Evolutionary conservation across 208 protist genomes (phyloP), one percentile per base, ranked within the genome.

Genomic region (Angomonas ambiguus): DNA sequence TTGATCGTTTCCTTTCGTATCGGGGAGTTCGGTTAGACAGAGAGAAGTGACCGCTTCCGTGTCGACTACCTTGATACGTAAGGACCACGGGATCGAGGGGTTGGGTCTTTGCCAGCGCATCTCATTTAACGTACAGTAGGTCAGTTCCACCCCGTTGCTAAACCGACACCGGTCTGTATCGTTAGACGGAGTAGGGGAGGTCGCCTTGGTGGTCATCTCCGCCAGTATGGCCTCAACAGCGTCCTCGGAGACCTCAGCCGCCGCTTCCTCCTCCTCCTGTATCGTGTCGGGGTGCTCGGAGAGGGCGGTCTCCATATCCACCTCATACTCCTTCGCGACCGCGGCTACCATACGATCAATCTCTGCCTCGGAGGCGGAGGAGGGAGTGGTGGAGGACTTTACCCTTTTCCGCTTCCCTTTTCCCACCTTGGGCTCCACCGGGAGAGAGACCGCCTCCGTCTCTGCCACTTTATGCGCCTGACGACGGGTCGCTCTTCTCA

Each of bases 51-150:
- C 51, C 0, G 33, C 22, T 34, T 71, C 60, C 11, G 49, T 64
- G 2, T 59, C 60, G 63, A 65, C 71, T 20, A 53, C 45, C 45
- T 53, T 4, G 20, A 88, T 61, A 32, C 65, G 34, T 33, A 92
- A 51, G 27, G 80, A 79, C 83, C 85, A 92, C 57, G 79, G 72
- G 13, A 41, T 60, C 18, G 74, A 60, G 16, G 62, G 65, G 4
- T 79, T 81, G 0, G 77, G 60, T 3, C 85, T 82, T 53, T 76
- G 66, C 41, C 86, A 73, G 18, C 80, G 59, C 73, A 92, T 88
- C 69, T 85, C 76, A n/a, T 60, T 38, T 6, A 72, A 57, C 6
- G 65, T 79, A 4, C 85, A 62, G 51, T 57, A 34, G 3, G 79
- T 62, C 25, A 92, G 74, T 24, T 62, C 67, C 22, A 88, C 82